Base-by-base conservation (phyloP, 116 monocot species). In the Iris pallida region DNA sequence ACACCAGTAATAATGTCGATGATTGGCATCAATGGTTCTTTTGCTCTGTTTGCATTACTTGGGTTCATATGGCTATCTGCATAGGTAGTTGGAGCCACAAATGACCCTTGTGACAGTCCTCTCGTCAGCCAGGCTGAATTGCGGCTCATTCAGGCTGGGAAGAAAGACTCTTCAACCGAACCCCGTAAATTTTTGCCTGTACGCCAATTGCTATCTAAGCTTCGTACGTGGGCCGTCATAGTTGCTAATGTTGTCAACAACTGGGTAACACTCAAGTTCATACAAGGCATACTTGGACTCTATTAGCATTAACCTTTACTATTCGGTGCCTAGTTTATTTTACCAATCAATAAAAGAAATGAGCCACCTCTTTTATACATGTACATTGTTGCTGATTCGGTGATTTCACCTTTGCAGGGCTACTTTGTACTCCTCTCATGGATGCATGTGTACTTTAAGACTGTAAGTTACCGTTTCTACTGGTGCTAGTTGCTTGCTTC, bases 381-480 rank as follows among this genome's bases (percentile, higher is more conserved):
- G 42, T 6, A n/a, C n/a, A 7, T 45, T 63, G 49, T 65, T 20
- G 65, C 49, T 65, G 13, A 65, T 12, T 65, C 3, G 0, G 7
- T 42, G 4, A 72, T 45, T 53, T 58, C 19, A 13, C 46, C 16
- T 45, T 56, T 78, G 52, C 76, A 95, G 95, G 95, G 95, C 20
- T 95, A 95, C 68, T 95, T 95, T 70, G 95, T 95, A 13, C 84
- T 95, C 8, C 86, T 95, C 7, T 86, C 91, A 45, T 95, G 95
- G 95, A 86, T 95, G 95, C 95, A 91, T 0, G 86, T 95, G 7
- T 95, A 91, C 65, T 95, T 95, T 79, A 95, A 86, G 64, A 95
- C 88, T 42, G 95, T 95, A 76, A 80, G 95, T 41, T 48, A 0
- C 7, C 15, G 12, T 0, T 30, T 5, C 14, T 59, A 11, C 30